Base-by-base conservation (phyloP, 75 land plant genomes). In the Larix kaempferi region DNA sequence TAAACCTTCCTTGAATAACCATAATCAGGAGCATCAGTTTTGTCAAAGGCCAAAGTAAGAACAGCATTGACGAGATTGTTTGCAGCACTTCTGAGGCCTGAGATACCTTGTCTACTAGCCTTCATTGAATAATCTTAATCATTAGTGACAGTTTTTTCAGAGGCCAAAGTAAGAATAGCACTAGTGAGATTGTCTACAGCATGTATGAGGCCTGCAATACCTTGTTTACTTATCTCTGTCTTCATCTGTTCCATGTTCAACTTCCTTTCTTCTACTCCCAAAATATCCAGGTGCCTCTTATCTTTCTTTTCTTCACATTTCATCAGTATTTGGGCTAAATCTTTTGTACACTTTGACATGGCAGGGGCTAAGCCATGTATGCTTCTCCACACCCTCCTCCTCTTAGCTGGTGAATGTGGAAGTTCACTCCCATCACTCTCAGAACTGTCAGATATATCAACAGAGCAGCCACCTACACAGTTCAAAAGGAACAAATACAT, bases 171-270 rank as follows among this genome's bases (percentile, higher is more conserved):
- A 54, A 75, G 78, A 60, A 90, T 81, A 2, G 92, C 89, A 41
- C 59, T 77, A 44, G 90, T 86, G 60, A 91, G 90, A 29, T 88
- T 88, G 84, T 84, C 83, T 44, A 91, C 79, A 79, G 93, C 89
- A 19, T 41, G 78, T 35, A 83, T 84, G 56, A 90, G 82, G 27
- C 88, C 90, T 63, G 57, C 74, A 56, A 88, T 80, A 41, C 84
- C 88, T 67, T 88, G 73, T 15, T 64, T 75, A 59, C 78, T 86
- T 25, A 87, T 83, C 74, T 90, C 84, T 17, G 76, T 61, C 76
- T 85, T 87, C 4, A 83, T 49, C 58, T 88, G 82, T 26, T 91
- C 91, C 69, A 86, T 74, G 73, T 60, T 59, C 22, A 88, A 71
- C 73, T 82, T 86, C 72, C 83, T 78, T 73, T 89, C 84, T 67